Percentiles rank a stretch among this genome's conserved stretches.
Conservation (phyloP, 768 basidiomycete species). For the Porphyrellus cyaneotinctus region DNA sequence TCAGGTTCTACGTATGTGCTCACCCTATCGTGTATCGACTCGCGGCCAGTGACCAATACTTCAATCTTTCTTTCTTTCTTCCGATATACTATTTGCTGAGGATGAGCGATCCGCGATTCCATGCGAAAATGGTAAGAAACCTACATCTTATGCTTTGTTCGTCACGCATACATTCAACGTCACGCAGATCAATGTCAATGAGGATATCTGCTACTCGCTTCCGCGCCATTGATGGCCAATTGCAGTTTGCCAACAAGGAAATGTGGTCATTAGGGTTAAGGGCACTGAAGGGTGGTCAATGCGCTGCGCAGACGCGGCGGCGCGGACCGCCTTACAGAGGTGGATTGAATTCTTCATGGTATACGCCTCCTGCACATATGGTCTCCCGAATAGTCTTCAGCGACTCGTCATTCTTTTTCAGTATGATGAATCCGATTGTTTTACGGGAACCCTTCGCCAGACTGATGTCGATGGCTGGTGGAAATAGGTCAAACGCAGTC, state of each 20-base stretch:
- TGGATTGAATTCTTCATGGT: neutral
- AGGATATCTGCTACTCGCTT: neutral
- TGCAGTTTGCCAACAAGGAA: neutral
- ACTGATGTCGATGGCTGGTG: neutral
- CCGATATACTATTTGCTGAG: slow-evolving; percentile 4
- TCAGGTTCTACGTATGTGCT: too few species aligned
- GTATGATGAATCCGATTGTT: neutral
- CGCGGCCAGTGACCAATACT: neutral
- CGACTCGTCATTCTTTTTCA: neutral
- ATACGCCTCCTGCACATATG: neutral
- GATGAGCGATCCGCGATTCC: neutral
- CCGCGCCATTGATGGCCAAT: neutral
- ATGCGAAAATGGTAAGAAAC: neutral
- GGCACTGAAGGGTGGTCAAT: neutral
- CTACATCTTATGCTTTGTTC: slow-evolving; percentile 1
- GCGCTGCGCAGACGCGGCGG: neutral
- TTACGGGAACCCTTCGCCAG: slow-evolving; percentile 10
- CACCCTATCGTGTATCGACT: neutral
- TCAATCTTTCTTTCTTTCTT: slow-evolving; percentile 6
- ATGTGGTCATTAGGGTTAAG: neutral
- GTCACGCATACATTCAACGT: neutral
- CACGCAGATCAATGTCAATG: neutral
- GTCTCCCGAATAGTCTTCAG: neutral
- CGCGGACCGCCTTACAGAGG: neutral
- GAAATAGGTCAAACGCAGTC: neutral